Evolutionary conservation across 2,329 filamentous ascomycete species (phyloP).

Genomic region (Ilyonectria sp.): DNA sequence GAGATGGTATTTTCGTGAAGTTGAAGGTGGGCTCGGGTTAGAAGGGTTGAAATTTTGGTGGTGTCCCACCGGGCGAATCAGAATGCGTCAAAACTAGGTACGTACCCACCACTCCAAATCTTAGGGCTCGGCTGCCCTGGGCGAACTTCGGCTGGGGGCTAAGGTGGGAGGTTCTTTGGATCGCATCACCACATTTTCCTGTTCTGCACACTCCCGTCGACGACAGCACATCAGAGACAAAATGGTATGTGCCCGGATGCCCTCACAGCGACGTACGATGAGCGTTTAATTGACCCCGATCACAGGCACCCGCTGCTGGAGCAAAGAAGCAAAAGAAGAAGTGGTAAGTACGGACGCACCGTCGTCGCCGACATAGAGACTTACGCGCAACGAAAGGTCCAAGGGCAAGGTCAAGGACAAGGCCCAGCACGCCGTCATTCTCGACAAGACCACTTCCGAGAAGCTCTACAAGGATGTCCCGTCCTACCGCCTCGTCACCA

Average conservation of each 20-base stretch:
- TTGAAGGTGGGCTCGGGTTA: conserved; percentile 53
- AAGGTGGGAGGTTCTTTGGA: conserved; percentile 51
- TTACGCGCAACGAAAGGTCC: conserved; percentile 49
- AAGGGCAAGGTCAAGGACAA: conserved; percentile 96
- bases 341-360: conserved; percentile 53
- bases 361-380: conserved; percentile 36
- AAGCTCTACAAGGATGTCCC: conserved; percentile 99
- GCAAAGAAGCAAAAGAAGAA: conserved; percentile 69
- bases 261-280: conserved; percentile 29
- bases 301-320: conserved; percentile 62
- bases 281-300: conserved; percentile 42
- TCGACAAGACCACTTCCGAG: conserved; percentile 97
- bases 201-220: conserved; percentile 56
- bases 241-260: conserved; percentile 56
- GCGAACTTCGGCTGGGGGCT: conserved; percentile 49
- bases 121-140: conserved; percentile 63
- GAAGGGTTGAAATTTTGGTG: conserved; percentile 56
- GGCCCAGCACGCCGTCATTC: conserved; percentile 98
- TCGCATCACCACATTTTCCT: conserved; percentile 48
- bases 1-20: conserved; percentile 56
- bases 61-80: conserved; percentile 57
- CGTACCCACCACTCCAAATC: conserved; percentile 48
- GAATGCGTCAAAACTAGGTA: conserved; percentile 42
- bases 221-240: conserved; percentile 60
- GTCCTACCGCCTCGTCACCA: conserved; percentile 99